Conservation (phyloP, 1,284 basidiomycete species). For the Xerocomus minutiporus region DNA sequence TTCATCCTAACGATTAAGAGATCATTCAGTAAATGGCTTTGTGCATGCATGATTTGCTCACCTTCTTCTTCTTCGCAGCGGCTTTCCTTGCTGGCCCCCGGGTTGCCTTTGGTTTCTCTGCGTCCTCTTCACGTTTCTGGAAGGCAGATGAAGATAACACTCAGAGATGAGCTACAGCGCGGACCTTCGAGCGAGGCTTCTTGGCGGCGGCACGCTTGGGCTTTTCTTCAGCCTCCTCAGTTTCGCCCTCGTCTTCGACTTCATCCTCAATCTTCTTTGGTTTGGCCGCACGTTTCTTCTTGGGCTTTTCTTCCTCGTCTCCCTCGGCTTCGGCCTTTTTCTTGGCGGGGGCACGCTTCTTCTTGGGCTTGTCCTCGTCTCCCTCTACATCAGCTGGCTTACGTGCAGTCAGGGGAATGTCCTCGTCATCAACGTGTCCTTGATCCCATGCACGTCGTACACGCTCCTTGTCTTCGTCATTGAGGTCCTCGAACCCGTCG, state of each 20-base stretch:
- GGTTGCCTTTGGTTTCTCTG: conserved; percentile 40
- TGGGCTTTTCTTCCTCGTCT: conserved; percentile 39
- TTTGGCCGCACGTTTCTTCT: conserved; percentile 37
- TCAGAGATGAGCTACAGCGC: conserved; percentile 8
- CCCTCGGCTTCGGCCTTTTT: conserved; percentile 42
- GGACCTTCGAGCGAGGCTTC: conserved; percentile 41
- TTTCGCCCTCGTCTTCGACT: conserved; percentile 38
- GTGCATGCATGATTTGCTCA: conserved; percentile 20
- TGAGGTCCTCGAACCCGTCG: conserved; percentile 69
- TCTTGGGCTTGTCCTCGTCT: conserved; percentile 37
- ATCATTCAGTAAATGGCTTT: neutral
- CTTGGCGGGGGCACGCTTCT: conserved; percentile 37
- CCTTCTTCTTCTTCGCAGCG: conserved; percentile 32
- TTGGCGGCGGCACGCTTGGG: conserved; percentile 37
- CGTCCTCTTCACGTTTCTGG: conserved; percentile 38
- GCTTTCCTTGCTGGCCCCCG: conserved; percentile 29
- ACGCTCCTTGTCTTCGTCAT: conserved; percentile 60
- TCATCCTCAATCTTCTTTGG: conserved; percentile 40
- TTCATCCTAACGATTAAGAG: conserved; percentile 20
- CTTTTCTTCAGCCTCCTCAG: conserved; percentile 36
- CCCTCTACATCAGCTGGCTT: conserved; percentile 52
- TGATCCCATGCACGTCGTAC: conserved; percentile 66
- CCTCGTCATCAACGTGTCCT: conserved; percentile 73
- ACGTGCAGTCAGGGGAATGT: conserved; percentile 68
- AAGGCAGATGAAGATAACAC: conserved; percentile 12